Base-by-base conservation (phyloP, 2,329 filamentous ascomycete species). In the Neopestalotiopsis rosae region DNA sequence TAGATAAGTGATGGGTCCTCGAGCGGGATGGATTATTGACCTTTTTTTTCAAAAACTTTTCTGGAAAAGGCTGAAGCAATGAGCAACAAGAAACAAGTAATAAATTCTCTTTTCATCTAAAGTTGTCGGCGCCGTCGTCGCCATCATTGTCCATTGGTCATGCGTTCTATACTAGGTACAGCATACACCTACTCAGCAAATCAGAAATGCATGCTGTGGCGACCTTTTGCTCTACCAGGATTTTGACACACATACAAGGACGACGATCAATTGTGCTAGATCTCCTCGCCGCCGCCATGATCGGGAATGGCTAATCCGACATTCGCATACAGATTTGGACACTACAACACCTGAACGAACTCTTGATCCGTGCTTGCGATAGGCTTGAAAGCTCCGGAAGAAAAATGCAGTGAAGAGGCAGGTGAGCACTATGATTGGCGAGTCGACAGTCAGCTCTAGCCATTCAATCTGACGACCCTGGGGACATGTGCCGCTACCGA, bases 321-420 rank as follows among this genome's bases (percentile, higher is more conserved):
- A 68, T 58, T 71, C 76, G 73, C 73, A 74, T 75, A 76, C 77
- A 72, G 70, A 69, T 66, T 67, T 71, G 70, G 69, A 74, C 74
- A 73, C 74, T 71, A 75, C 73, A 69, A 28, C n/a, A 13, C 17
- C 28, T 73, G 68, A 38, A 77, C 70, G 76, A 79, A 79, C 77
- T 68, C 75, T 67, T 79, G 77, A 78, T 78, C 77, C 75, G 77
- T 79, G 77, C 77, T 77, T 74, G 72, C 74, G 71, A 52, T 52
- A 52, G 45, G 45, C 45, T 52, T 52, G 45, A 70, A 72, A 69
- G 70, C 69, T 72, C 71, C 72, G 69, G 70, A 68, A 72, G 69
- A 68, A 69, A 65, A 73, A 68, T 71, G 70, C 72, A 34, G 24
- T 30, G 24, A 59, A 59, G 71, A 72, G 71, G 63, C 67, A 61